Base-by-base conservation (phyloP, 106 monocot species). In the Apostasia ramifera region DNA sequence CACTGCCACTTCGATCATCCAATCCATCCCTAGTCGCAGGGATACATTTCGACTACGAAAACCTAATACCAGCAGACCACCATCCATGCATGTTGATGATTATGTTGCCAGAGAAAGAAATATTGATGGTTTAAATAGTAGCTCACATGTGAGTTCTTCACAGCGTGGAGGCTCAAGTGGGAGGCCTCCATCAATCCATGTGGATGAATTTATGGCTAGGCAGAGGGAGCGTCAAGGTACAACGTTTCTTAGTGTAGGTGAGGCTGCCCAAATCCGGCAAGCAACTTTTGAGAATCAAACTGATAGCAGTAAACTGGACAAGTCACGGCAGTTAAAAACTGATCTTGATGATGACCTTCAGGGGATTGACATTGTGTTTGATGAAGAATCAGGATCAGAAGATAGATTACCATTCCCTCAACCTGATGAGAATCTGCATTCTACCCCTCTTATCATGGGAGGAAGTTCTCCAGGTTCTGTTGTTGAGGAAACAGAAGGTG, bases 71-170 rank as follows among this genome's bases (percentile, higher is more conserved):
- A 98, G 98, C 73, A 80, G 98, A 70, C 98, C 98, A 50, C 98
- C 98, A 69, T 98, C 98, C 39, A 98, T 98, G 98, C 98, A 98
- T 74, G 98, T 98, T 8, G 98, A 98, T 87, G 98, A 98, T 65
- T 98, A 98, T 78, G 93, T 98, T 63, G 98, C 98, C 38, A 73
- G 98, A 79, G 98, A 98, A 81, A 89, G 95, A 73, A 97, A 92
- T 68, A 78, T 89, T 68, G 95, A 97, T 80, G 82, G 80, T 51
- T 66, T 78, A 63, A 87, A 76, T 41, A 82, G 77, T 78, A 86
- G 72, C 40, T 73, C 79, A 63, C 89, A 86, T 82, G 68, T 74
- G 56, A 77, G 75, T 53, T 81, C 88, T 63, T 71, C 80, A 37
- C 97, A 89, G 62, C 92, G 98, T 54, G 88, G 82, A 61, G 79